phyloP scores from a whole-genome alignment of 192 early-diverging fungal species.

The Piromyces finnis region DNA sequence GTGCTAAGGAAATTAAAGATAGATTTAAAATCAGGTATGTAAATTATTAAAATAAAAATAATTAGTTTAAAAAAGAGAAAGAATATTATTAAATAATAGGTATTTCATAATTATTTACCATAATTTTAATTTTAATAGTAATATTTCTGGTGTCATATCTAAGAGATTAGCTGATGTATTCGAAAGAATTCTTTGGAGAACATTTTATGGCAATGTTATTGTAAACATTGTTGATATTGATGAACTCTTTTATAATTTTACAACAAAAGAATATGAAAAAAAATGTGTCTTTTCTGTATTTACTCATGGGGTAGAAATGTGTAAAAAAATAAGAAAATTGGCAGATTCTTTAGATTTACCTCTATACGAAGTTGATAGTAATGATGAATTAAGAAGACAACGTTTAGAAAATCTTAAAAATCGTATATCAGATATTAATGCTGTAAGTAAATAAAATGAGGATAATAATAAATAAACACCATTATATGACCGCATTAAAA shows the following conservation, averaged over 20 bases:
- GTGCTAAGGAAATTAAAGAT: neutral
- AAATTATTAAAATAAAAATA: too few relatives aligned
- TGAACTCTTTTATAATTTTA: neutral
- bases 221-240: neutral
- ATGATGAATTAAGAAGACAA: slow-evolving; percentile 22
- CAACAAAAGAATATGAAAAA: neutral
- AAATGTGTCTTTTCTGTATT: slow-evolving; percentile 80
- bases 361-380: slow-evolving; percentile 72
- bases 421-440: neutral
- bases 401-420: neutral
- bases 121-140: neutral
- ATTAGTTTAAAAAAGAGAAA: too few relatives aligned
- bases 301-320: slow-evolving; percentile 83
- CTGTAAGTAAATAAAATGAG: neutral
- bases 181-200: neutral
- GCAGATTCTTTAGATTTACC: slow-evolving; percentile 89
- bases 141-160: neutral
- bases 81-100: too few relatives aligned
- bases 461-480: too few relatives aligned
- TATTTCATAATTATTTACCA: too few relatives aligned
- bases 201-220: neutral
- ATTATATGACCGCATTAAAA: too few relatives aligned
- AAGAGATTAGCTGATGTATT: neutral
- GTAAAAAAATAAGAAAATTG: slow-evolving; percentile 81
- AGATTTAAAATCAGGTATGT: neutral